Evolutionary conservation across 2,329 filamentous ascomycete species (phyloP), one percentile per base, ranked within the genome.

Genomic region (Albifimbria verrucaria): DNA sequence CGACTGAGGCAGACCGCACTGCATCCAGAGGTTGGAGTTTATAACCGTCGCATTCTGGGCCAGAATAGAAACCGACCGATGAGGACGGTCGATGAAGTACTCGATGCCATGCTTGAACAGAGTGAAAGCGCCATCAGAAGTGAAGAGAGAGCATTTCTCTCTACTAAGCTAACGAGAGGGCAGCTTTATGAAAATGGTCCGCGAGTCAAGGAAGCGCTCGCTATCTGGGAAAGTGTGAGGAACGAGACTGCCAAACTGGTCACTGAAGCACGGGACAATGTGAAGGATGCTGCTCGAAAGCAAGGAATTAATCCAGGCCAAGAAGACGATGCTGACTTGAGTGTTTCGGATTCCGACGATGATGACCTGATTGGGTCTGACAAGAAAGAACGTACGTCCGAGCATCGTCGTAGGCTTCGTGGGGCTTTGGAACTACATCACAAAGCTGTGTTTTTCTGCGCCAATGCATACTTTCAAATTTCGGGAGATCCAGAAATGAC

Each of bases 71-170:
- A 77, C 50, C 85, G 82, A 0, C 87, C 90, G 0, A 77, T 97
- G 58, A 81, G 89, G 12, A 95, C 92, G 1, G 87, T 96, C 2
- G 82, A 86, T 18, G 90, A 97, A 68, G 93, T 97, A 1, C 76
- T 99, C 11, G 87, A 91, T 58, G 85, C 87, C 4, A 97, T 99
- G 93, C 87, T 97, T 53, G 91, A 96, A 52, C 86, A 93, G 63
- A 92, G 88, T 43, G 89, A 93, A 53, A 76, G 75, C 6, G 67
- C 72, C 1, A 81, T 93, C 52, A 82, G 86, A 49, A 71, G 79
- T 0, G 86, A 93, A 53, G 87, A 94, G 63, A 82, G 91, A 50
- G 73, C 77, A 2, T 77, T 87, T 47, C 75, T 96, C 7, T 66
- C 82, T 2, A 77, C 77, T 28, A 84, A 83, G 56, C 73, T 96